These are phyloP conservation scores for Volvariella surrecta DNA, from an alignment of 1,284 basidiomycete genomes.

Conservation along the genomic window DNA sequence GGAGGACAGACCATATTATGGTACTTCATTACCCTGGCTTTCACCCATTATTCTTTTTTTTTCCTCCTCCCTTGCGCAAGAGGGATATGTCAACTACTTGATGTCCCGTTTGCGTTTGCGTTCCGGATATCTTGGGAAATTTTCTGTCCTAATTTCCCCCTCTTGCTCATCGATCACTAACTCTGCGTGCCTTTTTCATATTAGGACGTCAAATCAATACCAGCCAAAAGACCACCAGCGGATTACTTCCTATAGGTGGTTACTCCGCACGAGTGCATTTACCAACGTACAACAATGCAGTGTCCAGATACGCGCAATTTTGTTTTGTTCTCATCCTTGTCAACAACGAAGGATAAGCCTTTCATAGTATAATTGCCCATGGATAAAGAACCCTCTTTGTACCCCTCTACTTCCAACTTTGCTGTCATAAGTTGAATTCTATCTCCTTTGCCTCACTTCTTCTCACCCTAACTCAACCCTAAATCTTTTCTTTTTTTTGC, in stretches of 20 bases:
- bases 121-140: constrained; percentile 1
- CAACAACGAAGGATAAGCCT: too few relatives aligned
- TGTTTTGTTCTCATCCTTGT: too few relatives aligned
- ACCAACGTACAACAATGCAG: too few relatives aligned
- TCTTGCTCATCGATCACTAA: neutral
- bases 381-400: too few relatives aligned
- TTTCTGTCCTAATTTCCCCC: constrained; percentile 1
- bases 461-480: too few relatives aligned
- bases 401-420: too few relatives aligned
- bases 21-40: neutral
- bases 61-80: neutral
- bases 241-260: constrained; percentile 66
- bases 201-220: constrained; percentile 80
- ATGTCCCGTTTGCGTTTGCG: neutral
- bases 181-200: constrained; percentile 2
- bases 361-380: too few relatives aligned
- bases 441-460: too few relatives aligned
- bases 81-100: constrained; percentile 1
- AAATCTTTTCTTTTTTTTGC: too few relatives aligned
- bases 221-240: constrained; percentile 82
- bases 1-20: neutral
- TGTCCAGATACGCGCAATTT: too few relatives aligned
- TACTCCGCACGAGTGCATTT: too few relatives aligned
- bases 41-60: neutral
- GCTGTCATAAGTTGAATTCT: too few relatives aligned